phyloP scores from a whole-genome alignment of 1,139 yeast species.

The Kazachstania sp. region DNA sequence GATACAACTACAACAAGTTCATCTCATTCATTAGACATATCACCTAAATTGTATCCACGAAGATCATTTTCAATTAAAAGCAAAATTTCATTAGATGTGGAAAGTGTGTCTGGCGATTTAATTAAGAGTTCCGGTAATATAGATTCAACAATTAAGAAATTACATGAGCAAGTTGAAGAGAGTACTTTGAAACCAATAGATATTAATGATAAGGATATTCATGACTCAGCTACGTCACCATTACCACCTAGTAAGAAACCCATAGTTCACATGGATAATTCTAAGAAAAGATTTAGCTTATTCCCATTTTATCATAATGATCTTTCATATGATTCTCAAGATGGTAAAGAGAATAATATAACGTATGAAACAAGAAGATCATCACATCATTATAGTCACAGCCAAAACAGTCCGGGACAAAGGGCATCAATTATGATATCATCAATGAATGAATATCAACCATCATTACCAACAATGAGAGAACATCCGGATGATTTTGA shows the following conservation, averaged over 20 bases:
- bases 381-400: background rate
- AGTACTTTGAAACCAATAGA: conserved; percentile 11
- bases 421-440: conserved; percentile 18
- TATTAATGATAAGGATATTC: background rate
- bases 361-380: background rate
- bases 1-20: conserved; percentile 10
- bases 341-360: conserved; percentile 2
- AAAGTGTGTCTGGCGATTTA: conserved; percentile 32
- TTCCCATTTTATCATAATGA: conserved; percentile 9
- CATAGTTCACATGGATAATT: background rate
- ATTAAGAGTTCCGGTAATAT: conserved; percentile 24
- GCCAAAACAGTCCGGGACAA: background rate
- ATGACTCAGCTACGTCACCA: too few relatives aligned
- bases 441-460: conserved; percentile 1
- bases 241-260: background rate
- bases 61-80: conserved; percentile 22
- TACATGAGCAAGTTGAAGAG: conserved; percentile 20
- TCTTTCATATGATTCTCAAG: background rate
- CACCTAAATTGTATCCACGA: conserved; percentile 19
- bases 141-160: conserved; percentile 14
- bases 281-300: conserved; percentile 20
- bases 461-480: conserved; percentile 5
- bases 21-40: conserved; percentile 11
- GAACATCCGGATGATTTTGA: conserved; percentile 4
- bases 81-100: conserved; percentile 30